A percentile compares a stretch with the other conserved stretches of the same genome.
Conservation (phyloP, 2,329 filamentous ascomycete genomes). For the Colletotrichum sp. region DNA sequence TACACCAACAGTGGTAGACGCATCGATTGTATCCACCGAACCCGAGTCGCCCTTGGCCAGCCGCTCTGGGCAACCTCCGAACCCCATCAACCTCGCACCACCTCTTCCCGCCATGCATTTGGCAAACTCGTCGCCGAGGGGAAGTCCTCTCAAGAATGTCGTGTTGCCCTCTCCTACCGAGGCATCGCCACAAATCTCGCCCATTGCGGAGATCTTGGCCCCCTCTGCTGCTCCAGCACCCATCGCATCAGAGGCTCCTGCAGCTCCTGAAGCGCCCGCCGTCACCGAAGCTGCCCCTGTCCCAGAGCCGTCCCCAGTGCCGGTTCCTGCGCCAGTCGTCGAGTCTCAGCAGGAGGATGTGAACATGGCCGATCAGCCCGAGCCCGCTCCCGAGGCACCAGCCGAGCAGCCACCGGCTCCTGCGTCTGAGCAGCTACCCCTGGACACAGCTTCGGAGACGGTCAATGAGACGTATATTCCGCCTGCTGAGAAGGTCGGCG, state of each 20-base stretch:
- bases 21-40: slow-evolving; percentile 23
- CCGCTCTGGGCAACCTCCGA: slow-evolving; percentile 23
- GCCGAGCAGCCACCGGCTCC: neutral
- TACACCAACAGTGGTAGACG: slow-evolving; percentile 25
- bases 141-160: slow-evolving; percentile 60
- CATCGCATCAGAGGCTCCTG: neutral
- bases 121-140: slow-evolving; percentile 36
- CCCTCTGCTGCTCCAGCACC: neutral
- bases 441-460: neutral
- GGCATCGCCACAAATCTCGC: slow-evolving; percentile 26
- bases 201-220: slow-evolving; percentile 9
- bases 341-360: neutral
- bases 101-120: slow-evolving; percentile 29
- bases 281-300: neutral
- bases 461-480: slow-evolving; percentile 7
- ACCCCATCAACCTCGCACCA: slow-evolving; percentile 35
- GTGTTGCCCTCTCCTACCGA: slow-evolving; percentile 51
- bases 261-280: neutral
- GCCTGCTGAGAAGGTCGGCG: slow-evolving; percentile 15
- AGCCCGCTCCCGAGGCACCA: neutral
- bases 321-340: neutral
- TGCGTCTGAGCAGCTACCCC: neutral
- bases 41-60: slow-evolving; percentile 14
- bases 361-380: neutral
- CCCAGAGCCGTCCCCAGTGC: neutral